Percentiles rank a stretch among this genome's conserved stretches.
Evolutionary conservation across 345 rosid genomes (phyloP).

Genomic region (Euphorbia peplus): DNA sequence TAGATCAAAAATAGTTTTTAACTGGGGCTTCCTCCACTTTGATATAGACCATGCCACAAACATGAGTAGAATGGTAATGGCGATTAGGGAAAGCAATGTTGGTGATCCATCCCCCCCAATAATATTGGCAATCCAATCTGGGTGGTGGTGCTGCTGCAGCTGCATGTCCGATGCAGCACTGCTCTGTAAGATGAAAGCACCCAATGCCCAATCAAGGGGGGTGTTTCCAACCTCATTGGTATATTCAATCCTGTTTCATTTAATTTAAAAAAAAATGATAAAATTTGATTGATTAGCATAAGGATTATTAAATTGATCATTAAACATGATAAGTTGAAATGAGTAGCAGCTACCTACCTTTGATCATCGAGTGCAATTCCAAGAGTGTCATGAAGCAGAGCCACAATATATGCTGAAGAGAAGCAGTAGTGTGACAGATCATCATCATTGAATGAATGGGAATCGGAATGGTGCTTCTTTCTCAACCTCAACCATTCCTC

Average conservation of each 20-base stretch:
- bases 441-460: constrained; percentile 52
- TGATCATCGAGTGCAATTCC: constrained; percentile 60
- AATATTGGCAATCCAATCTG: constrained; percentile 44
- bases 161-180: constrained; percentile 26
- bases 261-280: neutral
- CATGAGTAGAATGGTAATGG: constrained; percentile 41
- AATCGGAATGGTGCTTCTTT: constrained; percentile 52
- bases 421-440: constrained; percentile 71
- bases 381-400: constrained; percentile 85
- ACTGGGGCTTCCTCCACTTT: constrained; percentile 76
- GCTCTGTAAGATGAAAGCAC: constrained; percentile 81
- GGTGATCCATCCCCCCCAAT: constrained; percentile 49
- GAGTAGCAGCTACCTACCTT: no score
- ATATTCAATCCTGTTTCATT: constrained; percentile 47
- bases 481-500: constrained; percentile 77
- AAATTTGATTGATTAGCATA: neutral
- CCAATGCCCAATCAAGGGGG: constrained; percentile 92
- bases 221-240: constrained; percentile 66
- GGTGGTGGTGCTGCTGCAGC: constrained; percentile 25
- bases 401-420: constrained; percentile 85
- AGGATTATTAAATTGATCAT: neutral
- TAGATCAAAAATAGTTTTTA: constrained; percentile 77
- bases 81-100: constrained; percentile 39
- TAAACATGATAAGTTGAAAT: neutral
- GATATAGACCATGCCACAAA: constrained; percentile 55